These are phyloP conservation scores for Discostella stelligeroides DNA, from an alignment of 108 stramenopile species.

Conservation along the genomic window DNA sequence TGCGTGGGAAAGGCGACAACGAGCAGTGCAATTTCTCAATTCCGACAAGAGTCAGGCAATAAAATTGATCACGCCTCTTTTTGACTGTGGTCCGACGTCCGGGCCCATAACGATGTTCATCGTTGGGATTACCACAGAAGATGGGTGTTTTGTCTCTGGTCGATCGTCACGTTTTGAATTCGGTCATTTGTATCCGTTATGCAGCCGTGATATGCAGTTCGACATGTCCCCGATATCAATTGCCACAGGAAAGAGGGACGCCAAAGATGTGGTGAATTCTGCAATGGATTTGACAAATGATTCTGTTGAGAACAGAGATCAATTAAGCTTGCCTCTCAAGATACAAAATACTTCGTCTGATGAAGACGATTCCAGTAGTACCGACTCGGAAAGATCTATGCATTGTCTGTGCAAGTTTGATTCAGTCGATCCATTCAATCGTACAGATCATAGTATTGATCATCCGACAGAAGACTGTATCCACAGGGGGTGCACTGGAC, in stretches of 20 bases:
- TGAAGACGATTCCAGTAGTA: constrained; percentile 31
- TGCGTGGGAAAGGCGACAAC: constrained; percentile 46
- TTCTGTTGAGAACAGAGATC: not conserved
- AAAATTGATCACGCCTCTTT: constrained; percentile 72
- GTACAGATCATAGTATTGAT: constrained; percentile 25
- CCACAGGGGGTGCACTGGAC: constrained; percentile 61
- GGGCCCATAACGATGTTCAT: constrained; percentile 77
- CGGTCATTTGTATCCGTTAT: constrained; percentile 73
- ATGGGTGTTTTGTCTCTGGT: constrained; percentile 87
- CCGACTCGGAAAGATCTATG: constrained; percentile 22
- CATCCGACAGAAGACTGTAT: constrained; percentile 47
- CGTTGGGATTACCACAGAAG: constrained; percentile 84
- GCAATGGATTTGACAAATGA: constrained; percentile 5
- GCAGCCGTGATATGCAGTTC: constrained; percentile 38
- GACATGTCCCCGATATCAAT: constrained; percentile 74
- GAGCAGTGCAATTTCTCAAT: constrained; percentile 78
- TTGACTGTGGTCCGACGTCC: constrained; percentile 64
- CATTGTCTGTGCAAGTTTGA: constrained; percentile 44
- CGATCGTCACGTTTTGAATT: constrained; percentile 68
- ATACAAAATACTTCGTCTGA: constrained; percentile 1
- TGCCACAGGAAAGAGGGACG: constrained; percentile 42
- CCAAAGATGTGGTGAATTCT: constrained; percentile 9
- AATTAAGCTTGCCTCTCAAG: not conserved
- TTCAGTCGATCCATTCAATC: constrained; percentile 33
- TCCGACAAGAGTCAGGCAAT: constrained; percentile 64